A percentile compares a stretch with the other conserved stretches of the same genome.
Conservation (phyloP, 2,329 filamentous ascomycete species). For the Calonectria montana region DNA sequence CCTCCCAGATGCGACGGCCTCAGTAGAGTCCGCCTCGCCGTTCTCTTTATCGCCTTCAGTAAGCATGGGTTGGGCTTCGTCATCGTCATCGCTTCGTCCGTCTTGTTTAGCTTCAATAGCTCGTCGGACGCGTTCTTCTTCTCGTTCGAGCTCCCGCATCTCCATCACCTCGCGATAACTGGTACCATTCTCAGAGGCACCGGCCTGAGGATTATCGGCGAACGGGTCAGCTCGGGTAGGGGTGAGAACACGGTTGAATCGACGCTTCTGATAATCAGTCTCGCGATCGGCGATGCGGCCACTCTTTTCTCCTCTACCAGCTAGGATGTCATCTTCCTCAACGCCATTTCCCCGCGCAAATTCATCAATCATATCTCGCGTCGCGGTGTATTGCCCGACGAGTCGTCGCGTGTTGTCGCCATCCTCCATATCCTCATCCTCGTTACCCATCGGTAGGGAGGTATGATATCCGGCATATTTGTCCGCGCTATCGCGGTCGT, state of each 20-base stretch:
- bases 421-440: conserved; percentile 82
- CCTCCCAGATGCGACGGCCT: conserved; percentile 70
- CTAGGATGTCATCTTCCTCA: conserved; percentile 90
- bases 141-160: conserved; percentile 87
- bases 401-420: conserved; percentile 80
- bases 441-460: conserved; percentile 84
- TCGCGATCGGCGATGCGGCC: conserved; percentile 92
- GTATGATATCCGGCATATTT: conserved; percentile 91
- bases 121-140: conserved; percentile 87
- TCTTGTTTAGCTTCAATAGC: conserved; percentile 81
- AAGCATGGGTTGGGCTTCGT: conserved; percentile 80
- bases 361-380: conserved; percentile 91
- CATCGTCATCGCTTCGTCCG: conserved; percentile 66
- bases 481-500: conserved; percentile 81
- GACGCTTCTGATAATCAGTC: conserved; percentile 96
- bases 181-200: conserved; percentile 75
- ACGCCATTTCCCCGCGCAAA: conserved; percentile 87
- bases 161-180: conserved; percentile 95
- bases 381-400: conserved; percentile 96
- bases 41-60: conserved; percentile 80
- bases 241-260: conserved; percentile 88
- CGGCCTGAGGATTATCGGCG: conserved; percentile 77
- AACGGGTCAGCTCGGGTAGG: conserved; percentile 90
- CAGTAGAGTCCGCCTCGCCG: conserved; percentile 74
- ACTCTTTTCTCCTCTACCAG: conserved; percentile 85